Base-by-base conservation (phyloP, 805 yeast genomes). In the Suhomyces xylopsoci region DNA sequence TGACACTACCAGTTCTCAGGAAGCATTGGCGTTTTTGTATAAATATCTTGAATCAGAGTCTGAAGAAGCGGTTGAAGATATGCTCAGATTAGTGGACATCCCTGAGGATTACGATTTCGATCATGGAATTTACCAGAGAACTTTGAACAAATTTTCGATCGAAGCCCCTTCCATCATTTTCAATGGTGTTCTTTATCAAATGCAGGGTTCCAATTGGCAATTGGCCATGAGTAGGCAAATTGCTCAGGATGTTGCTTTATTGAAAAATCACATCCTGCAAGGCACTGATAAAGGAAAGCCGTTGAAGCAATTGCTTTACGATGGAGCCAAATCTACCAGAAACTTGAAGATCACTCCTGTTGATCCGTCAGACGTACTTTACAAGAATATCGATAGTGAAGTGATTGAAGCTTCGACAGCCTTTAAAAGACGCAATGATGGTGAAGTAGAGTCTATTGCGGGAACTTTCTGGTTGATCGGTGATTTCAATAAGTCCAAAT, bases 161-260 rank as follows among this genome's bases (percentile, higher is more conserved):
- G 60, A 61, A 0, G 63, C 65, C 1, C 84, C 93, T 0, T 66
- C 80, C 0, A 70, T 90, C 3, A 77, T 90, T 48, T 81, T 83
- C 26, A 88, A 93, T 66, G 98, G 98, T 44, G 84, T 85, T 6
- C 77, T 88, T 15, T 69, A 74, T 53, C 78, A 77, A 3, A 74
- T 85, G 58, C 73, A 69, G 36, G 68, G 73, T 4, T 63, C 76
- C 1, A 71, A 77, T 3, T 87, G 90, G 87, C 83, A 83, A 55
- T 70, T 71, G 43, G 63, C 78, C 1, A 66, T 86, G 60, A 76
- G 82, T 3, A 74, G 68, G 36, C 88, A 85, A 57, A 58, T 84
- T 15, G 68, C 72, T 22, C 74, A 70, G 22, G 98, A 92, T 68
- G 75, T 75, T 19, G 50, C 60, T 2, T 51, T 59, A 6, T 54